Evolutionary conservation across 768 basidiomycete genomes (phyloP), one percentile per base, ranked within the genome.

Genomic region (Exidia glandulosa): DNA sequence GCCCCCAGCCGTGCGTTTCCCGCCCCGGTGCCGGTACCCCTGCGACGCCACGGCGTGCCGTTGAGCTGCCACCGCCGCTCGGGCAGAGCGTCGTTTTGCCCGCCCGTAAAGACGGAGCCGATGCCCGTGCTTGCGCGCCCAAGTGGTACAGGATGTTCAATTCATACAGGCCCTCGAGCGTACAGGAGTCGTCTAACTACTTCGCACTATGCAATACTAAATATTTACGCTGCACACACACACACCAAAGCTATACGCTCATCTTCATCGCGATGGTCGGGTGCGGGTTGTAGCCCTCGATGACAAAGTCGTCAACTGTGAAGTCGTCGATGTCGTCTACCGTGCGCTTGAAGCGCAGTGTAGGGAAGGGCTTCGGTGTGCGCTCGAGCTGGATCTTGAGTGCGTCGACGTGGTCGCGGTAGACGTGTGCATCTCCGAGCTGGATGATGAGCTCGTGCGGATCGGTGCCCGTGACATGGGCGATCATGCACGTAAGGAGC

Each of bases 361-460:
- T 92, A 0, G 95, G 95, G 73, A 98, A 97, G 29, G 82, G 74
- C 57, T 80, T 81, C 30, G 95, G 95, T 62, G 82, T 78, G 9
- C 96, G 76, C 68, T 79, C 75, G 36, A 98, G 78, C 71, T 98
- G 95, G 48, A 80, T 77, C 68, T 87, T 74, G 41, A 99, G 80
- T n/a, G 94, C 87, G 7, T 86, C 84, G 32, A 96, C 81, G 66
- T 98, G 96, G 68, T 98, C 92, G 55, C 80, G 77, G 73, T 99
- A 98, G 16, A 98, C 90, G 66, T 99, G 96, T 1, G 96, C 94
- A 67, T 99, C 96, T 2, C 96, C 96, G 65, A 98, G 89, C 72
- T 96, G 94, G 63, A 97, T 88, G 68, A 95, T 79, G 59, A 99
- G 83, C 70, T 96, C 94, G 70, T 88, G 85, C 1, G 96, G 82